Evolutionary conservation across 257 asterid species (phyloP).

Genomic region (Solanum lignicaule): DNA sequence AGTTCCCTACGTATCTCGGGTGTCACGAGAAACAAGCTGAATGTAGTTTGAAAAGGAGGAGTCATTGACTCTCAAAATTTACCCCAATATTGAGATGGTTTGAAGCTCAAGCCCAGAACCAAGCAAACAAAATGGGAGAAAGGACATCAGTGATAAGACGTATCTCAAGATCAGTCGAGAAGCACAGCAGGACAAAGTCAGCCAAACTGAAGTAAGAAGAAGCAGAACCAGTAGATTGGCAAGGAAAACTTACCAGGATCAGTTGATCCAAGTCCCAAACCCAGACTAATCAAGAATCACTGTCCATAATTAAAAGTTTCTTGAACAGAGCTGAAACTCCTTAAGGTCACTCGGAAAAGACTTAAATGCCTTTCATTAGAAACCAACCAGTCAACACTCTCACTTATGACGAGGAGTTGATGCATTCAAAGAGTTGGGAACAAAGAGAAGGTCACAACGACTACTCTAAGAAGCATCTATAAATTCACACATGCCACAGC

Average conservation of each 20-base stretch:
- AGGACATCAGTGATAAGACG: not conserved
- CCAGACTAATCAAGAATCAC: not conserved
- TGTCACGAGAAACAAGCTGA: not conserved
- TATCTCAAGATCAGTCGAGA: not conserved
- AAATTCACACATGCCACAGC: not conserved
- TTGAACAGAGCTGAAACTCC: not conserved
- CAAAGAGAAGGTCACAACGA: not conserved
- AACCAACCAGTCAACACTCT: not conserved
- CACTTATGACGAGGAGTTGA: not conserved
- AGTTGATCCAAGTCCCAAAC: not conserved
- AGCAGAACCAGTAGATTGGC: not conserved
- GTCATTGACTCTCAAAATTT: not conserved
- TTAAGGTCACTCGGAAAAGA: not conserved
- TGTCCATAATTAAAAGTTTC: not conserved
- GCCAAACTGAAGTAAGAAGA: not conserved
- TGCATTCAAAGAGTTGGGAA: not conserved
- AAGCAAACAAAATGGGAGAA: not conserved
- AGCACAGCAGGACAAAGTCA: not conserved
- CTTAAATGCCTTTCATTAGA: not conserved
- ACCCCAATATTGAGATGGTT: not conserved
- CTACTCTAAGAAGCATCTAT: not conserved
- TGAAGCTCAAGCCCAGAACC: not conserved
- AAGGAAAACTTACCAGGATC: not conserved
- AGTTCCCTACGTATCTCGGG: not conserved
- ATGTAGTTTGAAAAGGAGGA: not conserved